A percentile compares a stretch with the other conserved stretches of the same genome.
These are phyloP conservation scores for Penicillium digitatum DNA, from an alignment of 2,329 filamentous ascomycete species.

Conservation along the genomic window DNA sequence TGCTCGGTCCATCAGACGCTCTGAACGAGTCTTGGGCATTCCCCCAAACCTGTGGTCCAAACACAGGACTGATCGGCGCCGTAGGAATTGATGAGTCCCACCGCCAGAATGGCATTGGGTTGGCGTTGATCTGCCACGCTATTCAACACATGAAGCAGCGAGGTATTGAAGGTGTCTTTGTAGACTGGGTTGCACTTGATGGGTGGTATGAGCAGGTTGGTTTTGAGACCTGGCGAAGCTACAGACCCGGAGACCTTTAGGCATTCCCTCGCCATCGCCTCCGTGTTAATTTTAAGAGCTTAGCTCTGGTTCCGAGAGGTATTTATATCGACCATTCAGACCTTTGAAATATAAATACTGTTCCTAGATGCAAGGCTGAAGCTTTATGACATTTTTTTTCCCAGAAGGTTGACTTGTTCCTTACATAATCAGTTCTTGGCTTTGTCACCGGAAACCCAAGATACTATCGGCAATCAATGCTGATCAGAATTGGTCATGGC, in stretches of 20 bases:
- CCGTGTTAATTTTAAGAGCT: neutral
- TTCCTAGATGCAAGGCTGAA: neutral
- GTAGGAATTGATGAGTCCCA: slow-evolving; percentile 42
- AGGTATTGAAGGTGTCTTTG: slow-evolving; percentile 42
- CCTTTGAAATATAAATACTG: neutral
- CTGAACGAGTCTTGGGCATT: slow-evolving; percentile 40
- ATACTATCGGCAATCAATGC: slow-evolving; percentile 9
- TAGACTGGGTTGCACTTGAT: slow-evolving; percentile 44
- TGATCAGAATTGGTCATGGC: slow-evolving; percentile 21
- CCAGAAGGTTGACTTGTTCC: neutral
- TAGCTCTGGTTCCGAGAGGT: neutral
- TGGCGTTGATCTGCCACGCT: slow-evolving; percentile 44
- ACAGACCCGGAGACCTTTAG: slow-evolving; percentile 32
- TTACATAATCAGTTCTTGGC: neutral
- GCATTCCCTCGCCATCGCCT: neutral
- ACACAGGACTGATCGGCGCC: slow-evolving; percentile 45
- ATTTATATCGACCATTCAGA: no score
- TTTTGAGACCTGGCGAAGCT: slow-evolving; percentile 41
- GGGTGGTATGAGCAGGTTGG: slow-evolving; percentile 47
- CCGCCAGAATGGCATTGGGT: slow-evolving; percentile 40
- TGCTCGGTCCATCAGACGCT: slow-evolving; percentile 36
- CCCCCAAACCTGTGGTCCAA: slow-evolving; percentile 37
- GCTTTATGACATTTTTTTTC: neutral
- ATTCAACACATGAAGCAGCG: slow-evolving; percentile 44
- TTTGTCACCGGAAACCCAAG: neutral